phyloP scores from a whole-genome alignment of 202 grass and related monocot genomes.

The Zoysia matrella region DNA sequence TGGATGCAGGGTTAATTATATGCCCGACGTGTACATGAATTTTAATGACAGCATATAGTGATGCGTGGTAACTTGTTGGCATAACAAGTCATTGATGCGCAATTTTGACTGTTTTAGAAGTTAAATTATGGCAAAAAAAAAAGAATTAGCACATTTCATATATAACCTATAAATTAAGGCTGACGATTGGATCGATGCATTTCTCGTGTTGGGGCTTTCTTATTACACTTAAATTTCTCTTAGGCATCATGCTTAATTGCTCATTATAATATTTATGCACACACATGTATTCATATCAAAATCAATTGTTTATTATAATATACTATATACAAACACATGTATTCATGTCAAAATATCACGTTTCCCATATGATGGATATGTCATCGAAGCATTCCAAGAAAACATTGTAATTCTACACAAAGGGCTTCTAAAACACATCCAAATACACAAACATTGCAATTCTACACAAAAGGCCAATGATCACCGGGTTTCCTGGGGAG shows the following conservation, averaged over 20 bases:
- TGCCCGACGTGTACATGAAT: neutral
- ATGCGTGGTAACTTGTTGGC: neutral
- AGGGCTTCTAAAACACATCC: neutral
- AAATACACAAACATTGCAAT: neutral
- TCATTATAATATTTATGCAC: no score
- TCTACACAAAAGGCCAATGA: slow-evolving; percentile 17
- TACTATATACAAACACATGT: neutral
- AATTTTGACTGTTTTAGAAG: neutral
- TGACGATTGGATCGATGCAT: no score
- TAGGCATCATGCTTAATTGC: no score
- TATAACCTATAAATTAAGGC: no score
- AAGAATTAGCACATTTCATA: no score
- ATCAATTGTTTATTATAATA: no score
- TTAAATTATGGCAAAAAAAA: neutral
- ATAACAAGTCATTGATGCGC: neutral
- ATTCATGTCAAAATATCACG: neutral
- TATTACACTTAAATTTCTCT: no score
- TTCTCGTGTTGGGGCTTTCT: no score
- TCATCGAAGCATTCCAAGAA: neutral
- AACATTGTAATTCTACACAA: neutral
- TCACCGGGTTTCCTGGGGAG: neutral
- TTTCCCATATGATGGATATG: neutral
- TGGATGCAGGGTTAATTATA: neutral
- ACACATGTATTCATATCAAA: no score
- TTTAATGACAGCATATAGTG: neutral